Conservation (phyloP, 2,329 filamentous ascomycete genomes). For the Kalaharituber pfeilii region DNA sequence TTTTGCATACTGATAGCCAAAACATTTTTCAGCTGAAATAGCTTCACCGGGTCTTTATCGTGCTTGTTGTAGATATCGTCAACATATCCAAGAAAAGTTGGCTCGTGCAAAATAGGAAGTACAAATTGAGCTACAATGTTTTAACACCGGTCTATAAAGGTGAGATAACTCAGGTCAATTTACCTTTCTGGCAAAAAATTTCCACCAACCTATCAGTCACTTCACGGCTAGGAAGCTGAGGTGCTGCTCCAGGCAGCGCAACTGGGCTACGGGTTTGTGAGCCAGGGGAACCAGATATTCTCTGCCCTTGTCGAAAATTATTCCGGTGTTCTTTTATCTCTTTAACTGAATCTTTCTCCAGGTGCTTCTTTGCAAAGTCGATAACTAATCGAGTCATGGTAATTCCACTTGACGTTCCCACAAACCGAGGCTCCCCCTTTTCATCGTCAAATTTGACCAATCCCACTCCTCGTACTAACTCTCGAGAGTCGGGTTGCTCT, state of each 20-base stretch:
- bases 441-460: constrained; percentile 49
- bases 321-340: constrained; percentile 32
- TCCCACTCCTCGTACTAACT: constrained; percentile 72
- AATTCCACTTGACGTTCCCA: constrained; percentile 88
- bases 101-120: constrained; percentile 74
- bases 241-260: constrained; percentile 40
- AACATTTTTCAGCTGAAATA: constrained; percentile 79
- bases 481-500: constrained; percentile 44
- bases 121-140: constrained; percentile 56
- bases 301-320: constrained; percentile 13
- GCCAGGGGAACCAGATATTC: constrained; percentile 9
- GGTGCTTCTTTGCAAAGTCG: constrained; percentile 89
- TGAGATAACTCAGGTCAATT: constrained; percentile 18
- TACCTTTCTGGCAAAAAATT: constrained; percentile 71
- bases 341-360: constrained; percentile 75
- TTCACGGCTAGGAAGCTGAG: constrained; percentile 52
- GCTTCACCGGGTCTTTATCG: constrained; percentile 60
- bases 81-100: constrained; percentile 55
- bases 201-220: constrained; percentile 66
- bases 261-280: constrained; percentile 37
- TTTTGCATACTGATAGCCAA: constrained; percentile 91
- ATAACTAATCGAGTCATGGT: constrained; percentile 89
- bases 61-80: constrained; percentile 58
- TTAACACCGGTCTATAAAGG: constrained; percentile 13
- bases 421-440: constrained; percentile 70